These are phyloP conservation scores for Begonia masoniana DNA, from an alignment of 306 rosid genomes.

Conservation along the genomic window DNA sequence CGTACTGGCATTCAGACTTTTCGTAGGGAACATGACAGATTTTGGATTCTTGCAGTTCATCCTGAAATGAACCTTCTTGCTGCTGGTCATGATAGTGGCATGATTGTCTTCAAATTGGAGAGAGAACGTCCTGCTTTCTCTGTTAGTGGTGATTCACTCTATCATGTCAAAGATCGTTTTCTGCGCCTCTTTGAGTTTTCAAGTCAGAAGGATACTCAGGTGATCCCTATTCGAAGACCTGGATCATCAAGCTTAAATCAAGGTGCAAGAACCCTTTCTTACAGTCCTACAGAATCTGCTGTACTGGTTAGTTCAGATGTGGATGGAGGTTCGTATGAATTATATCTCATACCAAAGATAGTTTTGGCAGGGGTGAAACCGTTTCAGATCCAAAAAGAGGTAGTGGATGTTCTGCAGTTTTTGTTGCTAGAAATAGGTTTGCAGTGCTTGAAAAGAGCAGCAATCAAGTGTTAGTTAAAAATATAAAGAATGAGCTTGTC, in stretches of 20 bases:
- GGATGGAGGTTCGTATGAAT: constrained; percentile 80
- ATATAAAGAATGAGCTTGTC: constrained; percentile 59
- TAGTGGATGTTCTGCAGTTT: constrained; percentile 69
- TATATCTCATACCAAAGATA: constrained; percentile 69
- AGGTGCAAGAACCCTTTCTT: constrained; percentile 65
- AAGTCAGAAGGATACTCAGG: constrained; percentile 56
- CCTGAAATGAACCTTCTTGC: constrained; percentile 95
- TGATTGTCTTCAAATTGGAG: constrained; percentile 84
- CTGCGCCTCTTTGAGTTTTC: constrained; percentile 65
- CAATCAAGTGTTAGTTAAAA: constrained; percentile 60
- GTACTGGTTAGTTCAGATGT: constrained; percentile 64
- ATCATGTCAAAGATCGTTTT: constrained; percentile 66
- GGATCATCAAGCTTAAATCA: constrained; percentile 66
- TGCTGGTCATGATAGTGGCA: constrained; percentile 94
- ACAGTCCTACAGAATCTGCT: constrained; percentile 69
- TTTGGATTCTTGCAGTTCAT: constrained; percentile 85
- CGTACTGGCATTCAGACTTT: constrained; percentile 86
- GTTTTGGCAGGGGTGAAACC: constrained; percentile 57
- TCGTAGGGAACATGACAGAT: constrained; percentile 84
- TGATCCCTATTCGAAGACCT: constrained; percentile 64
- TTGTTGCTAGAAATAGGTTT: constrained; percentile 78
- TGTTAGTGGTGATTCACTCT: constrained; percentile 58
- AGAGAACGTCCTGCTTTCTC: constrained; percentile 80
- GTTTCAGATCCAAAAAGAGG: constrained; percentile 75
- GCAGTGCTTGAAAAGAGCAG: constrained; percentile 70